A percentile compares a stretch with the other conserved stretches of the same genome.
Conservation (phyloP, 768 basidiomycete genomes). For the Favolaschia claudopus region DNA sequence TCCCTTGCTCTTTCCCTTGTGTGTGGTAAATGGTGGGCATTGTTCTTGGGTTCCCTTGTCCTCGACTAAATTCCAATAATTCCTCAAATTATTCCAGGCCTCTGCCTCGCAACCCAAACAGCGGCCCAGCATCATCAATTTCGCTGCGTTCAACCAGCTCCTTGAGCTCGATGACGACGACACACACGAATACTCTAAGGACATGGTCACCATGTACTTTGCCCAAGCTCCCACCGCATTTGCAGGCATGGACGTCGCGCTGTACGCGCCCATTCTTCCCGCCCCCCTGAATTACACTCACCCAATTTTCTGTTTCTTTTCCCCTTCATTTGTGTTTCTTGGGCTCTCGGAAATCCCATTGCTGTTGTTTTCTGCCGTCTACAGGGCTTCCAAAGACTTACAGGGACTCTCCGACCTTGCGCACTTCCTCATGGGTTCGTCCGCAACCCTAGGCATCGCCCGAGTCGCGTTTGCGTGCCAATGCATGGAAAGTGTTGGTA, state of each 20-base stretch:
- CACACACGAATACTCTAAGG: conserved; percentile 57
- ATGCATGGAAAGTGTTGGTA: conserved; percentile 70
- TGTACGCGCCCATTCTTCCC: conserved; percentile 53
- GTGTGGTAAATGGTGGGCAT: no score
- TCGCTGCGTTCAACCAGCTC: conserved; percentile 70
- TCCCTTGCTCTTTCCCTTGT: no score
- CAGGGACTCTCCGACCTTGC: conserved; percentile 62
- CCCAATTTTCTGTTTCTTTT: not conserved
- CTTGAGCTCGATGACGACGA: conserved; percentile 72
- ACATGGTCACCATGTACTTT: conserved; percentile 68
- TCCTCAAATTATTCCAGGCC: not conserved
- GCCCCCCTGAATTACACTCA: not conserved
- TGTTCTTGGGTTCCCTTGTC: no score
- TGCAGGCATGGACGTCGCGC: conserved; percentile 59
- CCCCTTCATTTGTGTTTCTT: not conserved
- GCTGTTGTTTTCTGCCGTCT: conserved; percentile 16
- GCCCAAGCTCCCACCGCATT: conserved; percentile 67
- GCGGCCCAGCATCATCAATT: conserved; percentile 53
- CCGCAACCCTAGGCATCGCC: conserved; percentile 71
- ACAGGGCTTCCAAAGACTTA: conserved; percentile 55
- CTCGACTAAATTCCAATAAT: no score
- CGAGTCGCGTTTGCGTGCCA: conserved; percentile 72
- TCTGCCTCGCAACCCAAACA: not conserved
- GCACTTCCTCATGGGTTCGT: conserved; percentile 84
- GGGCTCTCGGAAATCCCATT: not conserved